Conservation (phyloP, 345 rosid species). For the Cochlearia excelsa region DNA sequence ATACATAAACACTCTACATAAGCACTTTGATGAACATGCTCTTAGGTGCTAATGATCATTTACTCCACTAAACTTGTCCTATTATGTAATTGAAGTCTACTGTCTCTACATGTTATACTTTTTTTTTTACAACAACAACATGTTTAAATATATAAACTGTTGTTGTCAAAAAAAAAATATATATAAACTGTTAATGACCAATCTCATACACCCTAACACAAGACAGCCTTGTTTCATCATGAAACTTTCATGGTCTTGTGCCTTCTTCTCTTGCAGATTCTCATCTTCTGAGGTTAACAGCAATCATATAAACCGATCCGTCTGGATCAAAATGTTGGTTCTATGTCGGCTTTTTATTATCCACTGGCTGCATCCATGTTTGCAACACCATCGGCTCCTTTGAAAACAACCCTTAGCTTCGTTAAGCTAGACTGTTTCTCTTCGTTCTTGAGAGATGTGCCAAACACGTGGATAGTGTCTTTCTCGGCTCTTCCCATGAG, state of each 20-base stretch:
- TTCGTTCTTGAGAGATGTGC: slow-evolving; percentile 47
- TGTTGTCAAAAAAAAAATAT: too few species aligned
- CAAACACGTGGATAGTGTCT: slow-evolving; percentile 58
- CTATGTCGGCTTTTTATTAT: slow-evolving; percentile 37
- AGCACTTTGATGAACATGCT: too few species aligned
- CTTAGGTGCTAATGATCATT: too few species aligned
- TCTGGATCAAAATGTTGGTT: not conserved
- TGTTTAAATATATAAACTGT: too few species aligned
- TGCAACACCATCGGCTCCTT: slow-evolving; percentile 61
- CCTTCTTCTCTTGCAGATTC: not conserved
- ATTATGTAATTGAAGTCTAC: too few species aligned
- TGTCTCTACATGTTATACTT: too few species aligned
- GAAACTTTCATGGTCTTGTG: slow-evolving; percentile 6
- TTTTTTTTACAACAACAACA: too few species aligned
- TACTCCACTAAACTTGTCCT: too few species aligned
- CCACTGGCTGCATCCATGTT: slow-evolving; percentile 88
- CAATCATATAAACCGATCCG: slow-evolving; percentile 3
- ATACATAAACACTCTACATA: too few species aligned
- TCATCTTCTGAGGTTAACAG: slow-evolving; percentile 20
- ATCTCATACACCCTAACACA: too few species aligned
- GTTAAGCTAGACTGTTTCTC: slow-evolving; percentile 54
- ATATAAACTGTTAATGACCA: too few species aligned
- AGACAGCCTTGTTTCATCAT: not conserved
- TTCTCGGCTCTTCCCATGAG: slow-evolving; percentile 65
- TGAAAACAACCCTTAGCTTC: slow-evolving; percentile 67